A percentile compares a stretch with the other conserved stretches of the same genome.
Conservation (phyloP, 2,329 filamentous ascomycete genomes). For the Ascochyta rabiei region DNA sequence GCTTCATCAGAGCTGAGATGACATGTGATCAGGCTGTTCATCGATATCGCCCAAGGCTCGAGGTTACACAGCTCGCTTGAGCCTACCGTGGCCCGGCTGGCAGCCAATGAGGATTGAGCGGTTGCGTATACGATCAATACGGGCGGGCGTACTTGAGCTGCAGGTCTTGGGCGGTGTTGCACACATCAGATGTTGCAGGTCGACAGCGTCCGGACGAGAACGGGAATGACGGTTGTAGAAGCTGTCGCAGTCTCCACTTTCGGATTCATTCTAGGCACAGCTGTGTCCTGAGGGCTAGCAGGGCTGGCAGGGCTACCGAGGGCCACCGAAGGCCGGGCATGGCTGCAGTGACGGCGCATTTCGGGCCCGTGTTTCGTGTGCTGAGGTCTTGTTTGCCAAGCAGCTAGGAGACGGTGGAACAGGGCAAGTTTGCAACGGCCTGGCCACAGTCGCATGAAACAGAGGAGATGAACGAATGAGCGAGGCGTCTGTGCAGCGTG, state of each 20-base stretch:
- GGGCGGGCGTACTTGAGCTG: neutral
- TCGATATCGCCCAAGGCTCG: neutral
- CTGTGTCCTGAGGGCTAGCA: neutral
- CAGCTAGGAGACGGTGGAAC: constrained; percentile 15
- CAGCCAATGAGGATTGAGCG: neutral
- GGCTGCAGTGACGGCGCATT: constrained; percentile 11
- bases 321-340: constrained; percentile 14
- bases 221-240: neutral
- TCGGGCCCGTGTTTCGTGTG: constrained; percentile 17
- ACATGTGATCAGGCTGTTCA: neutral
- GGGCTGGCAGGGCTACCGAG: too few relatives aligned
- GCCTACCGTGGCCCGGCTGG: constrained; percentile 1
- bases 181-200: neutral
- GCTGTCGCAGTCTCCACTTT: neutral
- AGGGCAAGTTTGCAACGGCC: constrained; percentile 10
- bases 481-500: constrained; percentile 3
- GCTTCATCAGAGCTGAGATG: neutral
- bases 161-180: neutral
- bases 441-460: constrained; percentile 25
- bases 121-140: constrained; percentile 1
- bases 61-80: constrained; percentile 6
- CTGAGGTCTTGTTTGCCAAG: constrained; percentile 5
- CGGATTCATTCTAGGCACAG: neutral
- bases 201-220: neutral
- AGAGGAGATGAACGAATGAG: constrained; percentile 23